Evolutionary conservation across 2,329 filamentous ascomycete species (phyloP).

Genomic region (Talaromyces sp.): DNA sequence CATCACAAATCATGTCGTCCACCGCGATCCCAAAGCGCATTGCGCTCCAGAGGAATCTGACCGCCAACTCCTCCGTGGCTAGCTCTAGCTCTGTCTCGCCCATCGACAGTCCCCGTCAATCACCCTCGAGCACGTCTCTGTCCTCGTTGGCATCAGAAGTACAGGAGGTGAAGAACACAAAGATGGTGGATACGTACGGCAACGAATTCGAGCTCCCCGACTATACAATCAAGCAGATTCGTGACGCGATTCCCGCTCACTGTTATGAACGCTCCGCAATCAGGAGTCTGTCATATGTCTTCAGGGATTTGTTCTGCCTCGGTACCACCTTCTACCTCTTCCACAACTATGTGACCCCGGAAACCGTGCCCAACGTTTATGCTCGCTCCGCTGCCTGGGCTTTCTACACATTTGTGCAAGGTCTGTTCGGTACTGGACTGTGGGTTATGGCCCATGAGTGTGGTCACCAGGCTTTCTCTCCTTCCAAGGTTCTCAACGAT

Average conservation of each 20-base stretch:
- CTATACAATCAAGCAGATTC: constrained; percentile 96
- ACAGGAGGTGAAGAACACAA: constrained; percentile 37
- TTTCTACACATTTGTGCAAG: constrained; percentile 75
- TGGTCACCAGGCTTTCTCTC: constrained; percentile 92
- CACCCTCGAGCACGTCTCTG: constrained; percentile 81
- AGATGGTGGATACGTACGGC: constrained; percentile 85
- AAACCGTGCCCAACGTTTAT: constrained; percentile 66
- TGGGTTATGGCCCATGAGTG: constrained; percentile 99
- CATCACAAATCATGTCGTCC: constrained; percentile 43
- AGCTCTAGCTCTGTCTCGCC: constrained; percentile 54
- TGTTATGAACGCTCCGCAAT: constrained; percentile 84
- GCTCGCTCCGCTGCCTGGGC: constrained; percentile 62
- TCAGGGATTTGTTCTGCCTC: constrained; percentile 69
- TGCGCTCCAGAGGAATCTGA: constrained; percentile 50
- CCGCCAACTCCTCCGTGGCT: constrained; percentile 51
- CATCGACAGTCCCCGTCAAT: constrained; percentile 55
- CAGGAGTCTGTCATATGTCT: constrained; percentile 74
- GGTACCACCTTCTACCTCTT: constrained; percentile 77
- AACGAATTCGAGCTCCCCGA: constrained; percentile 91
- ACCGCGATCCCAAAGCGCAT: constrained; percentile 42
- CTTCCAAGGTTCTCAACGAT: constrained; percentile 87
- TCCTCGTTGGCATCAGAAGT: constrained; percentile 76
- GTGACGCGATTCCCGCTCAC: constrained; percentile 94
- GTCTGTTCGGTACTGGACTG: constrained; percentile 84
- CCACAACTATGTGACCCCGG: constrained; percentile 84